phyloP scores from a whole-genome alignment of 345 rosid species.

The Melastoma malabathricum region DNA sequence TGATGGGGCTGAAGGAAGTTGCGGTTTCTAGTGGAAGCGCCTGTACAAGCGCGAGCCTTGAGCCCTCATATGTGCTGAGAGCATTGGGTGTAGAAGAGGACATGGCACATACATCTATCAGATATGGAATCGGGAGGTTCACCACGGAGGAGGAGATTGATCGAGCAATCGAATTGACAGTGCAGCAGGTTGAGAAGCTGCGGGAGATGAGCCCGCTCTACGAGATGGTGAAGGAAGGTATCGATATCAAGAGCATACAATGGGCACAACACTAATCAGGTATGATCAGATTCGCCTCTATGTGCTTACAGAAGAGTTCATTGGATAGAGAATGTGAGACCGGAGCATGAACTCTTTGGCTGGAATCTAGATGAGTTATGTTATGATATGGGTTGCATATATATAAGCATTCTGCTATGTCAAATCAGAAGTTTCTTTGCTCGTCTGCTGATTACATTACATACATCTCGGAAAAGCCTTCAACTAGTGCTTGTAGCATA shows the following conservation, averaged over 20 bases:
- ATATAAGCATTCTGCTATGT: too few relatives aligned
- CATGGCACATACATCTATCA: conserved; percentile 92
- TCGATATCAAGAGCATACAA: conserved; percentile 68
- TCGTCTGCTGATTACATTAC: too few relatives aligned
- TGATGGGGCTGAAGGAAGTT: conserved; percentile 97
- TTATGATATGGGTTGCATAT: too few relatives aligned
- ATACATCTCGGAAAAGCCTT: too few relatives aligned
- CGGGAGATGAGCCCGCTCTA: conserved; percentile 97
- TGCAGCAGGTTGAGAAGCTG: conserved; percentile 74
- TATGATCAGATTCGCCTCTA: too few relatives aligned
- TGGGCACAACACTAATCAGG: conserved; percentile 79
- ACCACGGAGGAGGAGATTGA: conserved; percentile 83
- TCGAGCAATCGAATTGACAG: conserved; percentile 72
- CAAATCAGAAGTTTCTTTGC: too few relatives aligned
- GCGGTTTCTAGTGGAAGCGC: conserved; percentile 99
- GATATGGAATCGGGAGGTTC: conserved; percentile 96
- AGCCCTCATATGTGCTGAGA: conserved; percentile 90
- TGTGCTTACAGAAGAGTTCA: too few relatives aligned
- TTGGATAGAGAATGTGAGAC: too few relatives aligned
- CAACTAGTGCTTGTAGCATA: too few relatives aligned
- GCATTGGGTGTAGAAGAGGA: conserved; percentile 98
- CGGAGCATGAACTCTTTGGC: too few relatives aligned
- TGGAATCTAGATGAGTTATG: too few relatives aligned
- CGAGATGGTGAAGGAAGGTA: conserved; percentile 88
- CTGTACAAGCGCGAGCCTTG: conserved; percentile 95